phyloP scores from a whole-genome alignment of 208 protist genomes.

The Trypanosoma mega region DNA sequence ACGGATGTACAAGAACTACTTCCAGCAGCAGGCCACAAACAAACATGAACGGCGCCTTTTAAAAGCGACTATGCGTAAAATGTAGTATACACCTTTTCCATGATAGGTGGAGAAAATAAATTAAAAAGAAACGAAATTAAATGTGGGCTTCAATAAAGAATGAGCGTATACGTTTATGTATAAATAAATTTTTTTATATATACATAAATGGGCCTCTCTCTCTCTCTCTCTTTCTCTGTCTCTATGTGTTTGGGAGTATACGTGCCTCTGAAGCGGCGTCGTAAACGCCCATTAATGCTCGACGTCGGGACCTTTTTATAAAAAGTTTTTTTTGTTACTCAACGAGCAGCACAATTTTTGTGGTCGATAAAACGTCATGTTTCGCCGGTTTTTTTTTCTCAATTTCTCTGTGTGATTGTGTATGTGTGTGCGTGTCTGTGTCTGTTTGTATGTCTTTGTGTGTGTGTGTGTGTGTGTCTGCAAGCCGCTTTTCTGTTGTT shows the following conservation, averaged over 20 bases:
- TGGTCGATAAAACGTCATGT: too few relatives aligned
- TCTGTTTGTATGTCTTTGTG: background rate
- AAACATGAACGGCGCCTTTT: conserved; percentile 26
- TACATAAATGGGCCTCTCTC: background rate
- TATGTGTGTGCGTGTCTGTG: background rate
- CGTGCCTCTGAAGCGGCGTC: too few relatives aligned
- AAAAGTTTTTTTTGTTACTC: too few relatives aligned
- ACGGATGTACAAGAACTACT: conserved; percentile 67
- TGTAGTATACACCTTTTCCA: too few relatives aligned
- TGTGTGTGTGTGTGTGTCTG: background rate
- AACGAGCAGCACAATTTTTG: too few relatives aligned
- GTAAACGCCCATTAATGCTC: too few relatives aligned
- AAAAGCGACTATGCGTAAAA: conserved; percentile 23
- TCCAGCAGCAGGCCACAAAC: conserved; percentile 29
- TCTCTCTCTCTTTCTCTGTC: background rate
- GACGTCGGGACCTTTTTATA: too few relatives aligned
- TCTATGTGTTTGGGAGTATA: too few relatives aligned
- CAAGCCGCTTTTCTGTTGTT: background rate
- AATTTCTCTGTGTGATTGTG: background rate
- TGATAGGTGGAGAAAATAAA: too few relatives aligned
- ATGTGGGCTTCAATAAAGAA: too few relatives aligned
- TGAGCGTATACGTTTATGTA: background rate
- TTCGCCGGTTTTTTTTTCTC: too few relatives aligned
- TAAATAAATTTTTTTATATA: background rate
- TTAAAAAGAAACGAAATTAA: too few relatives aligned